A percentile compares a stretch with the other conserved stretches of the same genome.
Evolutionary conservation across 192 early-diverging fungal genomes (phyloP).

Genomic region (Podila horticola): DNA sequence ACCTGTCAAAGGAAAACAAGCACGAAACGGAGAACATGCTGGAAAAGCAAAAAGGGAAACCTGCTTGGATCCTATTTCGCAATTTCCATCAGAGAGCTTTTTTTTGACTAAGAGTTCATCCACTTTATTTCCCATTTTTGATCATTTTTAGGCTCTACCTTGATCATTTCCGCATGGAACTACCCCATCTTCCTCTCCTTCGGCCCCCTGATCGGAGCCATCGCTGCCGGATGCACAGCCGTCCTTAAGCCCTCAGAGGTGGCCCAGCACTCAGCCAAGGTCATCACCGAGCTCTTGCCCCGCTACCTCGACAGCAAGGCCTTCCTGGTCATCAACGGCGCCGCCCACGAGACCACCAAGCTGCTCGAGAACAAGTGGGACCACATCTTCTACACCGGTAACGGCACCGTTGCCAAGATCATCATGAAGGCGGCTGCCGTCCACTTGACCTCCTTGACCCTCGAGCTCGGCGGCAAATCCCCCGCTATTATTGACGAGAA

Average conservation of each 20-base stretch:
- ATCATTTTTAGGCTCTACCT: slow-evolving; percentile 19
- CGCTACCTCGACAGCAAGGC: slow-evolving; percentile 79
- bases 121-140: neutral
- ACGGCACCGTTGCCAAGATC: slow-evolving; percentile 81
- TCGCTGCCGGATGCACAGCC: slow-evolving; percentile 91
- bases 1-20: no score
- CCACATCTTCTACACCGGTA: slow-evolving; percentile 96
- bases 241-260: slow-evolving; percentile 90
- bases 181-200: slow-evolving; percentile 73
- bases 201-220: slow-evolving; percentile 80
- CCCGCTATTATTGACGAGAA: slow-evolving; percentile 76
- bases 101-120: no score
- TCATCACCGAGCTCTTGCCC: slow-evolving; percentile 71
- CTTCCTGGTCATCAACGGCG: slow-evolving; percentile 83
- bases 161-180: slow-evolving; percentile 65
- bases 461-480: slow-evolving; percentile 96
- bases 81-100: no score
- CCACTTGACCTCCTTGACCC: slow-evolving; percentile 83
- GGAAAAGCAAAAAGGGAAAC: no score
- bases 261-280: slow-evolving; percentile 68
- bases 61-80: no score
- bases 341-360: slow-evolving; percentile 75
- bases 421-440: slow-evolving; percentile 87
- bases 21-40: no score
- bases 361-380: slow-evolving; percentile 85